Percentiles rank a stretch among this genome's conserved stretches.
phyloP scores from a whole-genome alignment of 768 basidiomycete genomes.

The Pleurotus djamor region DNA sequence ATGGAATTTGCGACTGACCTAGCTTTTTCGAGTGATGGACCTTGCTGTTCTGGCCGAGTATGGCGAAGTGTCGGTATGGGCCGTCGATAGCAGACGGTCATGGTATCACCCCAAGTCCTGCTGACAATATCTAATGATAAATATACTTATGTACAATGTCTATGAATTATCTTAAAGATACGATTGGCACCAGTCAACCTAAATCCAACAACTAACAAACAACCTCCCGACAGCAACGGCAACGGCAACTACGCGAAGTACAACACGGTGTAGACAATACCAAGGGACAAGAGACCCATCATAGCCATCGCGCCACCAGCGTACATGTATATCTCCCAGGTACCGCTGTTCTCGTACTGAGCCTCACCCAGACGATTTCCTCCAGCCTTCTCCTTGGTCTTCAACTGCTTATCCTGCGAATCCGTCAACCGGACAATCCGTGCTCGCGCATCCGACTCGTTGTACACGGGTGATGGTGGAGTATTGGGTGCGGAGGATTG shows the following conservation, averaged over 20 bases:
- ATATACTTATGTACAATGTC: too few species aligned
- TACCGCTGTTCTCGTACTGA: constrained; percentile 10
- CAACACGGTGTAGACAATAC: not conserved
- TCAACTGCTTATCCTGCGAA: constrained; percentile 34
- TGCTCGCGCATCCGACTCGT: constrained; percentile 57
- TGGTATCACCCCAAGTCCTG: not conserved
- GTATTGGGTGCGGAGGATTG: constrained; percentile 12
- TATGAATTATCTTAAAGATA: too few species aligned
- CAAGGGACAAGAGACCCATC: constrained; percentile 1
- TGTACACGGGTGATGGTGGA: constrained; percentile 25
- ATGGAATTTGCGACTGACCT: too few species aligned
- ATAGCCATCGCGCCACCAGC: constrained; percentile 14
- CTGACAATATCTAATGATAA: too few species aligned
- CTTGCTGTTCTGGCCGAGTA: too few species aligned
- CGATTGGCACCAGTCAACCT: too few species aligned
- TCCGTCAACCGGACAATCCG: constrained; percentile 44
- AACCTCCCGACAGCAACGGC: too few species aligned
- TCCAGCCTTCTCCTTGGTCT: constrained; percentile 25
- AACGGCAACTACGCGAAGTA: not conserved
- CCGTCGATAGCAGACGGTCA: too few species aligned
- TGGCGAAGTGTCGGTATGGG: too few species aligned
- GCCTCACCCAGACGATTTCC: constrained; percentile 5
- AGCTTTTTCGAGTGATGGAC: too few species aligned
- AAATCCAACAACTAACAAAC: too few species aligned
- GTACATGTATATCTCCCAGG: constrained; percentile 25